These are phyloP conservation scores for Aspergillus neotritici DNA, from an alignment of 2,329 filamentous ascomycete genomes.

Conservation along the genomic window DNA sequence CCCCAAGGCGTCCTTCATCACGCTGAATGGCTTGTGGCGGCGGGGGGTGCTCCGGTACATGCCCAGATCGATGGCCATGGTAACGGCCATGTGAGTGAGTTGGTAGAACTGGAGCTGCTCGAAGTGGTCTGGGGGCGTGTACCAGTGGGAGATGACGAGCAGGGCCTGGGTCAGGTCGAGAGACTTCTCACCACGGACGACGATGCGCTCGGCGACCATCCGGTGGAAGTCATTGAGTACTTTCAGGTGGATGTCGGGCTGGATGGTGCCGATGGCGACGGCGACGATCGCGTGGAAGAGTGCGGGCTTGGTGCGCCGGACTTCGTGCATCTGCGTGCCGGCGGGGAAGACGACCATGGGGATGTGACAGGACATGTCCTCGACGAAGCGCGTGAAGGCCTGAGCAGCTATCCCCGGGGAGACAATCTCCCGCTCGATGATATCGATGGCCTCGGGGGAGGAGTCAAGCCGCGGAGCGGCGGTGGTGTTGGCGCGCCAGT, in stretches of 20 bases:
- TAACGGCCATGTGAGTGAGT: conserved; percentile 70
- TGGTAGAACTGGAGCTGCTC: conserved; percentile 90
- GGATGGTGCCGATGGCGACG: conserved; percentile 48
- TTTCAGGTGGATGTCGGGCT: conserved; percentile 53
- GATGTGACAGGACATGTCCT: conserved; percentile 50
- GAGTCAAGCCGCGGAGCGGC: conserved; percentile 12
- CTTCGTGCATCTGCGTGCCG: conserved; percentile 48
- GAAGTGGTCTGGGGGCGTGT: conserved; percentile 73
- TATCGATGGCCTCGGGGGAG: conserved; percentile 37
- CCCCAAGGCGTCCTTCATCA: conserved; percentile 35
- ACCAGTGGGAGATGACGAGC: conserved; percentile 73
- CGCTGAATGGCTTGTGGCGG: conserved; percentile 27
- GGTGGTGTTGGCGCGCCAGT: conserved; percentile 19
- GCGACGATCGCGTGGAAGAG: conserved; percentile 56
- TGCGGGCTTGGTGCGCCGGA: conserved; percentile 54
- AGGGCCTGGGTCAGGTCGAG: conserved; percentile 77
- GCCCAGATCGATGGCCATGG: conserved; percentile 79
- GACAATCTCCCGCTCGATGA: conserved; percentile 49
- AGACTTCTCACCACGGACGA: conserved; percentile 72
- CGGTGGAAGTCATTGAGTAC: conserved; percentile 67
- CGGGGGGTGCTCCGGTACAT: conserved; percentile 54
- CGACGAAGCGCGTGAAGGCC: conserved; percentile 54
- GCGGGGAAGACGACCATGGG: conserved; percentile 55
- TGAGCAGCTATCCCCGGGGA: conserved; percentile 47
- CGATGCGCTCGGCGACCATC: conserved; percentile 66